Percentiles rank a stretch among this genome's conserved stretches.
Conservation (phyloP, 306 rosid species). For the Dryas drummondii region DNA sequence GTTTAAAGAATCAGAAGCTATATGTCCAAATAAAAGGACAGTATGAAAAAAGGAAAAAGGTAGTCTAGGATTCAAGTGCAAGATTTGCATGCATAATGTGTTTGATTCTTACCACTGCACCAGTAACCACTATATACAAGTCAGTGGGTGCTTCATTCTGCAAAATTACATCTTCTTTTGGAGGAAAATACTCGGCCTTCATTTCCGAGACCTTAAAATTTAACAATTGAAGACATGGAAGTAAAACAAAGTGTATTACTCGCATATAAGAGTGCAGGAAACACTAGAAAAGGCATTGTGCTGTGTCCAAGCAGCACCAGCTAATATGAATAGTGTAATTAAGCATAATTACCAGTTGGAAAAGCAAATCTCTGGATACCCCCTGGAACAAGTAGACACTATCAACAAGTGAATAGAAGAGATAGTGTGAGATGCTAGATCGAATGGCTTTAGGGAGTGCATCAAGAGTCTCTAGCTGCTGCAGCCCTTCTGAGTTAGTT, state of each 20-base stretch:
- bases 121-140: constrained; percentile 69
- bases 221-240: constrained; percentile 10
- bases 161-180: constrained; percentile 79
- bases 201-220: constrained; percentile 69
- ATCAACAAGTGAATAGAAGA: constrained; percentile 60
- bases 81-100: constrained; percentile 1
- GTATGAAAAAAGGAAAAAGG: background rate
- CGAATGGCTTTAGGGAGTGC: constrained; percentile 82
- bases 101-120: constrained; percentile 56
- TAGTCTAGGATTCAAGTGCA: background rate
- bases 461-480: constrained; percentile 76
- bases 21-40: background rate
- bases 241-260: background rate
- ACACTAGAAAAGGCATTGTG: background rate
- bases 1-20: constrained; percentile 16
- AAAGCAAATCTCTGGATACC: constrained; percentile 65
- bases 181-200: constrained; percentile 94
- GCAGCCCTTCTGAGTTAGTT: constrained; percentile 77
- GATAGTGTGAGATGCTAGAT: constrained; percentile 61
- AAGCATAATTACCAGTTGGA: constrained; percentile 68
- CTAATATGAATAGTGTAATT: background rate
- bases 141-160: constrained; percentile 89
- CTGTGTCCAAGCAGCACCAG: background rate
- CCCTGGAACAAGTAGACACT: constrained; percentile 64
- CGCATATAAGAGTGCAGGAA: background rate